phyloP scores from a whole-genome alignment of 306 rosid species.

The Rubus idaeus region DNA sequence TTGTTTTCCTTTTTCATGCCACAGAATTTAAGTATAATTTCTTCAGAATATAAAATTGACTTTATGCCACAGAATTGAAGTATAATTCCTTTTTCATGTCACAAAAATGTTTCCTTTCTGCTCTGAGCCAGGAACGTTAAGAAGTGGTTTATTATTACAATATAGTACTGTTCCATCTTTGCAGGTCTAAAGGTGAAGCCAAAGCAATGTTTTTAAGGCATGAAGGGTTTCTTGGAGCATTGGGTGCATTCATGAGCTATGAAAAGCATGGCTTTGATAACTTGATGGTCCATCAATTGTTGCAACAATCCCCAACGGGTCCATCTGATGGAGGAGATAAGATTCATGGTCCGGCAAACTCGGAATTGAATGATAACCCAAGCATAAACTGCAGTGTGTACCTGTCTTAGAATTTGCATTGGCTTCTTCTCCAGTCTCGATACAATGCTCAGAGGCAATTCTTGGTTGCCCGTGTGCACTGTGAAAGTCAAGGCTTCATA shows the following conservation, averaged over 20 bases:
- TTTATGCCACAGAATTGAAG: background rate
- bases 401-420: conserved; percentile 39
- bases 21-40: background rate
- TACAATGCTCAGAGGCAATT: conserved; percentile 31
- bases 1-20: background rate
- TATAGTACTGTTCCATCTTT: background rate
- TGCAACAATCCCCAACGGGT: conserved; percentile 39
- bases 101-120: background rate
- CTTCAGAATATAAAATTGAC: background rate
- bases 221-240: conserved; percentile 96
- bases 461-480: conserved; percentile 43
- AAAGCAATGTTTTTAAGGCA: conserved; percentile 90
- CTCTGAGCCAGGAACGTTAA: background rate
- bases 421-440: background rate
- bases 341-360: conserved; percentile 34
- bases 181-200: conserved; percentile 96
- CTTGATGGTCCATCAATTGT: conserved; percentile 43
- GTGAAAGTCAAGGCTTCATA: conserved; percentile 15
- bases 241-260: conserved; percentile 81
- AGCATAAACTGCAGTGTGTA: conserved; percentile 74
- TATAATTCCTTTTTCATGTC: background rate
- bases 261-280: conserved; percentile 63
- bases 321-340: conserved; percentile 40
- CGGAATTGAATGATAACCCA: conserved; percentile 58
- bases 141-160: background rate